These are phyloP conservation scores for Staphylotrichum longicolle DNA, from an alignment of 495 filamentous ascomycete species.

Conservation along the genomic window DNA sequence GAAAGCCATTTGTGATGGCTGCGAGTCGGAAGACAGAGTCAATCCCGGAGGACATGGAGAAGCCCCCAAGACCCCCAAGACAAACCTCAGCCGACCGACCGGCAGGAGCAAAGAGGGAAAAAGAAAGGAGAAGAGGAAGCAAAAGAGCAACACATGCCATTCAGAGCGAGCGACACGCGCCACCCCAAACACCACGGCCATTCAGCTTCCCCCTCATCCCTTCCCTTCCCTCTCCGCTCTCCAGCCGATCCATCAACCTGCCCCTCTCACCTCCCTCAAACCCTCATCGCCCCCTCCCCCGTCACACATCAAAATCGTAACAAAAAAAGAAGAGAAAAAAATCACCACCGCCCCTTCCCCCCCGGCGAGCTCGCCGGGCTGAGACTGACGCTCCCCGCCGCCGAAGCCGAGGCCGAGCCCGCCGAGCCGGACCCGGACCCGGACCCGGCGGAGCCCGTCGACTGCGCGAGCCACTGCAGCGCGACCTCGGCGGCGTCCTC, in stretches of 20 bases:
- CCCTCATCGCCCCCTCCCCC: not conserved
- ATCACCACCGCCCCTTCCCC: constrained; percentile 15
- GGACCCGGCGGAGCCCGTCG: not conserved
- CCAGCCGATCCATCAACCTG: constrained; percentile 5
- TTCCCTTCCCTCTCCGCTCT: no score
- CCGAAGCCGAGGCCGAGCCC: not conserved
- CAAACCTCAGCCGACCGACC: no score
- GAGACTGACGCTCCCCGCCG: not conserved
- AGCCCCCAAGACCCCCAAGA: no score
- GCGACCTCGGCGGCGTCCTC: constrained; percentile 86
- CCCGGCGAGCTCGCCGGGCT: constrained; percentile 17
- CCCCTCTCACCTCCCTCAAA: not conserved
- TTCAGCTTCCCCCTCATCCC: no score
- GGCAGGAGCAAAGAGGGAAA: no score
- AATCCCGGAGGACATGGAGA: no score
- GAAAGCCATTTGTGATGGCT: no score
- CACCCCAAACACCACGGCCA: not conserved
- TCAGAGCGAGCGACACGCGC: no score
- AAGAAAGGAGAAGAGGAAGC: no score
- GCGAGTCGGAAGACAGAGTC: no score
- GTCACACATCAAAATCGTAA: not conserved
- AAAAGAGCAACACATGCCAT: no score
- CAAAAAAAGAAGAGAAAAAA: no score
- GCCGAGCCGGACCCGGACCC: not conserved
- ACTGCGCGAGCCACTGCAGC: constrained; percentile 47